A percentile compares a stretch with the other conserved stretches of the same genome.
Conservation (phyloP, 306 rosid genomes). For the Lagenaria siceraria region DNA sequence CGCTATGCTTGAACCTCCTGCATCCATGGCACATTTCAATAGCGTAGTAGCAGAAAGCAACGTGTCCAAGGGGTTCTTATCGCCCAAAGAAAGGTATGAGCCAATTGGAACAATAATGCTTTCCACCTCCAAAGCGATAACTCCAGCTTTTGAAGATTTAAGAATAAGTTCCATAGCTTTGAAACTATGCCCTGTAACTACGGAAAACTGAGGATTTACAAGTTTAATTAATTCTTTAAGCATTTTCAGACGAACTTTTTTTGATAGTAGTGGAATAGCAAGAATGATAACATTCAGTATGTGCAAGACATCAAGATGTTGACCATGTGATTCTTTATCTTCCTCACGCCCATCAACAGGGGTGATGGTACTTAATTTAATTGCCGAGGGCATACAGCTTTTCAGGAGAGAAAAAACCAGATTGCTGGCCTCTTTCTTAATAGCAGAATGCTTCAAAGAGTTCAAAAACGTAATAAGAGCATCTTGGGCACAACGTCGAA, state of each 20-base stretch:
- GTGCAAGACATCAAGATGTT: constrained; percentile 62
- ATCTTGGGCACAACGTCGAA: constrained; percentile 76
- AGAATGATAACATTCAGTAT: constrained; percentile 48
- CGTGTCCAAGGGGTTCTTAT: constrained; percentile 59
- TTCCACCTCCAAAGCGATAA: constrained; percentile 28
- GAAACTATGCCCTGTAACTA: constrained; percentile 46
- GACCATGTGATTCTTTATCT: constrained; percentile 20
- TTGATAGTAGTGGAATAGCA: constrained; percentile 49
- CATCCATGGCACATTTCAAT: constrained; percentile 40
- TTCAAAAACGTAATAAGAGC: constrained; percentile 54
- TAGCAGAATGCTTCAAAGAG: constrained; percentile 33
- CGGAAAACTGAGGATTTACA: constrained; percentile 33
- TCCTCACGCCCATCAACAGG: constrained; percentile 28
- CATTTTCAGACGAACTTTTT: constrained; percentile 36
- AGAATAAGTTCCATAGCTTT: constrained; percentile 51
- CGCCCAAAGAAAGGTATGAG: constrained; percentile 52
- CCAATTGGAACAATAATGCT: constrained; percentile 44
- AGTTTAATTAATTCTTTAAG: constrained; percentile 40
- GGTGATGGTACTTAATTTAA: constrained; percentile 18
- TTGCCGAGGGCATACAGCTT: constrained; percentile 41
- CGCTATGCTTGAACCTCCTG: constrained; percentile 35
- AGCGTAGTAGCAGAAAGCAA: constrained; percentile 42
- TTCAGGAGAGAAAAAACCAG: constrained; percentile 50
- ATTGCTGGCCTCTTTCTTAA: constrained; percentile 65
- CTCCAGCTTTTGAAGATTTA: constrained; percentile 36